Base-by-base conservation (phyloP, 169 alveolate species). In the Condylostoma magnum region DNA sequence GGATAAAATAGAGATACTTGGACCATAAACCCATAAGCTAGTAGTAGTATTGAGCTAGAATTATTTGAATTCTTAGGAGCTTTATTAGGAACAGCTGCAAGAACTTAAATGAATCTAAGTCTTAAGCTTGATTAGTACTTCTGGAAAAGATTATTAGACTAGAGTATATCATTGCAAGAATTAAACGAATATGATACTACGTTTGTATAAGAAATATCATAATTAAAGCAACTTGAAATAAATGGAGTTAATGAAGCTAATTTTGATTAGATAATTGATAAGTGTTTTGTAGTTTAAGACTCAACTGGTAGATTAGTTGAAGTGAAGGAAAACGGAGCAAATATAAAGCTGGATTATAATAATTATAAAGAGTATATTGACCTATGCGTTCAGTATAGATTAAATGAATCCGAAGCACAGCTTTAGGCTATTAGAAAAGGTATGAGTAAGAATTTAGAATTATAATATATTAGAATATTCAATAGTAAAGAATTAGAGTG, bases 1-100 rank as follows among this genome's bases (percentile, higher is more conserved):
- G 79, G 97, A 76, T 47, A 76, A 43, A 8, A 83, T 63, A 77
- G 82, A 71, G 95, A 89, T 56, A 73, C 77, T 36, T 89, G 77
- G 80, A 83, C 79, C 2, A 76, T 81, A 2, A 83, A 85, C 51
- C 93, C 95, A 0, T 47, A 71, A 30, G 87, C 90, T 12, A 79
- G 65, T 28, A 38, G 83, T 18, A 77, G 85, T 18, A 47, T 76
- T 12, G 74, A 89, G 43, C 50, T 71, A 27, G 80, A 70, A 18
- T n/a, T 65, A 47, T 65, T 8, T 18, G 12, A 5, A 20, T 65
- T 38, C 65, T 25, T 65, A 6, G 74, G 74, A 5, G 47, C 41
- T n/a, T 25, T 65, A 4, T 22, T 65, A 15, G 74, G 74, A 44
- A 47, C 65, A 5, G 60, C 74, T 6, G 47, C 47, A 18, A 10